Evolutionary conservation across 2,329 filamentous ascomycete genomes (phyloP).

Genomic region (Penicillium sp.): DNA sequence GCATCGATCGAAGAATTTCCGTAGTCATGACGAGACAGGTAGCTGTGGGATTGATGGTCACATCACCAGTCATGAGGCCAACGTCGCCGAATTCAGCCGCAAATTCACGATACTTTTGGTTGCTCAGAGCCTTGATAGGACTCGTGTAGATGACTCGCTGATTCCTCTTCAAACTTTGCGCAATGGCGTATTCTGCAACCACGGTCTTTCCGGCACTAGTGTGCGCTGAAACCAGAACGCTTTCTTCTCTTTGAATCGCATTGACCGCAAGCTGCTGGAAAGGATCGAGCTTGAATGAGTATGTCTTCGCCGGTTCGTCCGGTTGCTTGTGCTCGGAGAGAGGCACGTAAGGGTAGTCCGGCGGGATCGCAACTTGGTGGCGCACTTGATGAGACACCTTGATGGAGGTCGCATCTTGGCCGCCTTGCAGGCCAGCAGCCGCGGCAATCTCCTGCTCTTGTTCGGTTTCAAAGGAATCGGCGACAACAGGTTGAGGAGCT

Average conservation of each 20-base stretch:
- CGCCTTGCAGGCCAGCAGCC: constrained; percentile 68
- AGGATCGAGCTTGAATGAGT: constrained; percentile 90
- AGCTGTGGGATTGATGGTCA: constrained; percentile 97
- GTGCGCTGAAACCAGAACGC: constrained; percentile 93
- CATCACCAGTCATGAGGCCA: constrained; percentile 97
- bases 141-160: constrained; percentile 99
- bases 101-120: constrained; percentile 98
- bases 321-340: constrained; percentile 93
- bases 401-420: constrained; percentile 66
- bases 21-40: constrained; percentile 99
- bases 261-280: constrained; percentile 95
- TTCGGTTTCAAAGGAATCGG: constrained; percentile 93
- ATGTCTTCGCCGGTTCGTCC: constrained; percentile 79
- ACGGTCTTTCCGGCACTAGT: constrained; percentile 98
- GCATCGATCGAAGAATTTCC: constrained; percentile 97
- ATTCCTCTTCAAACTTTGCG: constrained; percentile 94
- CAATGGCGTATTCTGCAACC: constrained; percentile 96
- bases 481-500: constrained; percentile 78
- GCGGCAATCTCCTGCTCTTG: constrained; percentile 88
- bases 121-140: constrained; percentile 97
- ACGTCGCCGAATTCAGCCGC: constrained; percentile 94
- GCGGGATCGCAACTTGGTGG: constrained; percentile 93
- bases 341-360: constrained; percentile 92
- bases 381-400: constrained; percentile 96
- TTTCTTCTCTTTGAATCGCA: constrained; percentile 94